phyloP scores from a whole-genome alignment of 805 yeast species.

The Yarrowia sp. region DNA sequence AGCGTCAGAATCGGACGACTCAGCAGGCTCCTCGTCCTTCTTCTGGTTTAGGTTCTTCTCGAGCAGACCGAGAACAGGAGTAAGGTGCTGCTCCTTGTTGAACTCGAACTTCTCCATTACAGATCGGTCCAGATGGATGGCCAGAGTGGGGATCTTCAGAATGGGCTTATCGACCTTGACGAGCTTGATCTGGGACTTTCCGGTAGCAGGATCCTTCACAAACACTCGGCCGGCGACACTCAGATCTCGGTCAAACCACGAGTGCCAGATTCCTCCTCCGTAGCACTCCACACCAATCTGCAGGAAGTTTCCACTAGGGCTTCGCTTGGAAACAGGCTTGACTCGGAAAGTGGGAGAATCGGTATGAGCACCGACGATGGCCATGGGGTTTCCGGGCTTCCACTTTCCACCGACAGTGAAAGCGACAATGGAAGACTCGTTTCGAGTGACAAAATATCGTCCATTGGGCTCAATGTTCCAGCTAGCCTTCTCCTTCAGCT shows the following conservation, averaged over 20 bases:
- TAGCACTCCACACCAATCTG: conserved; percentile 94
- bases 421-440: conserved; percentile 86
- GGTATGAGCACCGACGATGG: conserved; percentile 95
- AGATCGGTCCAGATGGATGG: conserved; percentile 86
- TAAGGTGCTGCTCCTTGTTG: conserved; percentile 84
- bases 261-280: conserved; percentile 96
- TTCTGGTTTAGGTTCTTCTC: conserved; percentile 51
- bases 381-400: conserved; percentile 78
- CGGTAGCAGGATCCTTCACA: conserved; percentile 57
- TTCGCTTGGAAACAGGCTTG: conserved; percentile 84
- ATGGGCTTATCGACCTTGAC: conserved; percentile 84
- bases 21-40: conserved; percentile 42
- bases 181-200: conserved; percentile 65
- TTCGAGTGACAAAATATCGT: conserved; percentile 86
- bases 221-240: conserved; percentile 91
- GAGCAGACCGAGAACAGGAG: conserved; percentile 81
- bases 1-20: conserved; percentile 51
- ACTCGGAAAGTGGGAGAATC: conserved; percentile 92
- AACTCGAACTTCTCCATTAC: conserved; percentile 82
- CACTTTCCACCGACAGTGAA: conserved; percentile 79
- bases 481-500: conserved; percentile 69
- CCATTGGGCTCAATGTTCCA: conserved; percentile 72
- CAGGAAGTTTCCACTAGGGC: conserved; percentile 63
- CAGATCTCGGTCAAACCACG: conserved; percentile 96
- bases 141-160: conserved; percentile 90